These are phyloP conservation scores for Rhododendron ferrugineum DNA, from an alignment of 148 eudicot species.

Conservation along the genomic window DNA sequence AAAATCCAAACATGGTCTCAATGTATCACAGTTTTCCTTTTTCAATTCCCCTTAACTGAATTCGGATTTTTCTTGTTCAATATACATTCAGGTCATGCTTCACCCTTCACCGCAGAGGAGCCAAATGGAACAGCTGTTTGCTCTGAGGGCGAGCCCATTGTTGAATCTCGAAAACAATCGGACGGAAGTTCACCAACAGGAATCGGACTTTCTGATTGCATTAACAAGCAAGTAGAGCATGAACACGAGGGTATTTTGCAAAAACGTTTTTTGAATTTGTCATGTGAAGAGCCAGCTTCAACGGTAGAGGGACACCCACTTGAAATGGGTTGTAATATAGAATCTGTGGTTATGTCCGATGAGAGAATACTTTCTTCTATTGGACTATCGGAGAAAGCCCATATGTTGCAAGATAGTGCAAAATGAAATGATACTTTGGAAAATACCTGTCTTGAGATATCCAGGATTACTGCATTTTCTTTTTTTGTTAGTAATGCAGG, in stretches of 20 bases:
- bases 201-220: not conserved
- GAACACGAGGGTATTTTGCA: slow-evolving; percentile 4
- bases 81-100: slow-evolving; percentile 25
- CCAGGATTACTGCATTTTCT: not conserved
- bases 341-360: slow-evolving; percentile 15
- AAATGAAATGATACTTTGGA: not conserved
- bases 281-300: slow-evolving; percentile 7
- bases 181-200: slow-evolving; percentile 1
- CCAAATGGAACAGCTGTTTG: slow-evolving; percentile 10
- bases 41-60: not conserved
- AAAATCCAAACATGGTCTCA: not conserved
- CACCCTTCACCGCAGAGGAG: slow-evolving; percentile 13
- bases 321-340: slow-evolving; percentile 5
- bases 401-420: not conserved
- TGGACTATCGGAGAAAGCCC: not conserved
- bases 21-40: not conserved
- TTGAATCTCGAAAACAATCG: not conserved
- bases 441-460: not conserved
- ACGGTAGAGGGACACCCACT: not conserved
- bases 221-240: not conserved
- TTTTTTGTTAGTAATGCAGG: not conserved
- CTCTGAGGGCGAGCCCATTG: slow-evolving; percentile 5
- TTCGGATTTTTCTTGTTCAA: not conserved
- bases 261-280: not conserved
- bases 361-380: slow-evolving; percentile 7